Base-by-base conservation (phyloP, 805 yeast species). In the Ogataea polymorpha region DNA sequence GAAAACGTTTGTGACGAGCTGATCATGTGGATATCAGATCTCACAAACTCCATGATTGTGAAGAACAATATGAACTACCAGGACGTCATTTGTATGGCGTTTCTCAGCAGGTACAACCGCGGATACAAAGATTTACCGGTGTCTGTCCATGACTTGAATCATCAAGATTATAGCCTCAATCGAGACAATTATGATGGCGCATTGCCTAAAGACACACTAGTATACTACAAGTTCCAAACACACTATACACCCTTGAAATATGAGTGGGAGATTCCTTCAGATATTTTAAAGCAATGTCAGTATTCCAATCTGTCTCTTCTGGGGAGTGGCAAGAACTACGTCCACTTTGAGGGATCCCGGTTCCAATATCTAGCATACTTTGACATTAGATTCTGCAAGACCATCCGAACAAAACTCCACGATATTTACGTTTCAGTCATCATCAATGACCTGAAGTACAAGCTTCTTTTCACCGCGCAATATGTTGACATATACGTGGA, bases 401-500 rank as follows among this genome's bases (percentile, higher is more conserved):
- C 74, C 0, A 63, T 82, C 5, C 68, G 96, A 32, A 54, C 66
- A 0, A 59, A 68, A 6, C 63, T 85, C 11, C 85, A 83, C 44
- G 86, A 80, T 48, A 62, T 86, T 42, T 82, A 78, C 55, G 74
- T 84, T 28, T 71, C 81, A 0, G 74, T 82, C 0, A 62, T 87
- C 44, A 78, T 86, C 13, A 76, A 86, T 11, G 80, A 80, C 53
- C 60, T 72, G 36, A 64, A 61, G 11, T 81, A 71, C 56, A 81
- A 80, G 54, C 59, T 71, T 23, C 57, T 81, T n/a, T 65, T 85
- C 29, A 80, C 84, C n/a, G 74, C 76, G 28, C 91, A 88, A 51
- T 89, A 88, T 55, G 84, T 88, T 31, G 95, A 88, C 51, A 68
- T 88, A 0, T 91, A 91, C 58, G 90, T 95, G 0, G 72, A 76